Evolutionary conservation across 2,329 filamentous ascomycete species (phyloP), one percentile per base, ranked within the genome.

Genomic region (Hymenoscyphus fructigenus): DNA sequence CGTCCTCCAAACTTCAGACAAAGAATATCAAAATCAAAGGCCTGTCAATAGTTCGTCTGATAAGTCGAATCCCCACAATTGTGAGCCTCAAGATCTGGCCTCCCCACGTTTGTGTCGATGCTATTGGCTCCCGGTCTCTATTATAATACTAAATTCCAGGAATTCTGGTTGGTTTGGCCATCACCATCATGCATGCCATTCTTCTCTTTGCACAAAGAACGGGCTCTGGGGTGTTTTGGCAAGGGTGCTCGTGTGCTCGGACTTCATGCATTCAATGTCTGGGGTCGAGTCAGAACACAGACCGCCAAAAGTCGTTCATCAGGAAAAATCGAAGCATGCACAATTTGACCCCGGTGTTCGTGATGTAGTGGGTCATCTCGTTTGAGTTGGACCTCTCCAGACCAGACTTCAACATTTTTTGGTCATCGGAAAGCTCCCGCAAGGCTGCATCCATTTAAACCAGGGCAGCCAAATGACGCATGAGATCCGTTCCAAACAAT

Each of bases 131-230:
- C 38, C 62, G 65, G 64, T 34, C 34, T 60, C 34, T 44, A 41
- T 32, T 34, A 57, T 60, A 66, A 65, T 67, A 41, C 20, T 53
- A 53, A 53, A 26, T 9, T 59, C 62, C 47, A 66, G 65, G 68
- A 64, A 66, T 60, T 38, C 60, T 50, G 50, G 62, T 62, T 62
- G 61, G 67, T 61, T 67, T 66, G 65, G 64, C 64, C 67, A 69
- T 67, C 66, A 67, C 15, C 41, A 57, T 71, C 65, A 71, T 72
- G 69, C 70, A 69, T 68, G 63, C 66, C 64, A 68, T 71, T 58
- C 34, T 44, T 62, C 65, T 56, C 47, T 38, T 66, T 38, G 53
- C 44, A 50, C 57, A 44, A 60, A 60, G 58, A 62, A 50, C 38
- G 55, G 55, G 36, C 47, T 62, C 23, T 44, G 59, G 57, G 60